A percentile compares a stretch with the other conserved stretches of the same genome.
These are phyloP conservation scores for Panicum virgatum DNA, from an alignment of 202 grass and related monocot genomes.

Conservation along the genomic window DNA sequence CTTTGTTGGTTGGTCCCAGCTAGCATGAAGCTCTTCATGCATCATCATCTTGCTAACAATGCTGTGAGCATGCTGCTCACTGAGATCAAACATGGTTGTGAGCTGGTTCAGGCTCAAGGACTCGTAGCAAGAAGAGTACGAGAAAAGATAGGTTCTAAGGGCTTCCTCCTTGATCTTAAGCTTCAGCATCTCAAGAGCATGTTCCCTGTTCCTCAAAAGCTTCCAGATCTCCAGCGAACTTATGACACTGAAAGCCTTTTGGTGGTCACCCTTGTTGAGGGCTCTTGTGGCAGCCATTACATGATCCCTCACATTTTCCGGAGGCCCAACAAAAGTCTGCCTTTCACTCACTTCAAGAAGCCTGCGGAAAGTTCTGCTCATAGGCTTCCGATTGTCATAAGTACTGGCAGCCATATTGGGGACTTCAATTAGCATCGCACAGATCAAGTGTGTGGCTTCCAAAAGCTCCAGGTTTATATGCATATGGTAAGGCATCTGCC, in stretches of 20 bases:
- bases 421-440: constrained; percentile 98
- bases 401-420: constrained; percentile 75
- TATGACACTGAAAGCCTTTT: constrained; percentile 65
- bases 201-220: constrained; percentile 79
- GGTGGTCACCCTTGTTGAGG: constrained; percentile 67
- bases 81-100: constrained; percentile 82
- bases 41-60: constrained; percentile 96
- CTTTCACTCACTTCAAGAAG: constrained; percentile 89
- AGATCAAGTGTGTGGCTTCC: constrained; percentile 87
- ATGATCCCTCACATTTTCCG: constrained; percentile 88
- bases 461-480: constrained; percentile 95
- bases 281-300: constrained; percentile 88
- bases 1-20: constrained; percentile 83
- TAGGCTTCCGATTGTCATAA: constrained; percentile 66
- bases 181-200: constrained; percentile 77
- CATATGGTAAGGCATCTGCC: constrained; percentile 99
- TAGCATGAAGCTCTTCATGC: constrained; percentile 79
- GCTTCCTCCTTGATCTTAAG: constrained; percentile 91
- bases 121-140: constrained; percentile 74
- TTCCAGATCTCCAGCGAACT: constrained; percentile 79
- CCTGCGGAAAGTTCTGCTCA: constrained; percentile 86
- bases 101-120: constrained; percentile 77
- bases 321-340: constrained; percentile 82
- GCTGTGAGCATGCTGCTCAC: constrained; percentile 62
- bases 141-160: constrained; percentile 77